phyloP scores from a whole-genome alignment of 805 yeast species.

The Myxozyma geophila region DNA sequence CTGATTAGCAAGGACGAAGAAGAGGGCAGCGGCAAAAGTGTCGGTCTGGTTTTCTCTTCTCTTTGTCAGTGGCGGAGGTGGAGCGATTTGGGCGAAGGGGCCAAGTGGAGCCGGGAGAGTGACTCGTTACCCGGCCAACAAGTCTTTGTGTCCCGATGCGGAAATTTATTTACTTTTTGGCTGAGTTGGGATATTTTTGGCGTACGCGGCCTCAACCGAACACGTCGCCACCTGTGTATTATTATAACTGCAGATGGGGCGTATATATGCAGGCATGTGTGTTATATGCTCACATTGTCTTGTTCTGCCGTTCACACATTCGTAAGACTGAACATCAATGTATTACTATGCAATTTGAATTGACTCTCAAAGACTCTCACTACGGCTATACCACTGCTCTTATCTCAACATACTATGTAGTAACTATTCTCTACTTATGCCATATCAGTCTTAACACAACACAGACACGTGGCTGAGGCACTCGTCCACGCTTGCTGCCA shows the following conservation, averaged over 20 bases:
- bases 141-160: neutral
- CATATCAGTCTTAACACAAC: neutral
- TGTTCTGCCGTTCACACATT: neutral
- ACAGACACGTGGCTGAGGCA: conserved; percentile 3
- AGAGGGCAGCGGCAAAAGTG: neutral
- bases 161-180: neutral
- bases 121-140: conserved; percentile 3
- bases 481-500: neutral
- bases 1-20: neutral
- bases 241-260: too few species aligned
- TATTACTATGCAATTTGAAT: too few species aligned
- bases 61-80: conserved; percentile 5
- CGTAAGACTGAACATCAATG: too few species aligned
- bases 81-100: conserved; percentile 3
- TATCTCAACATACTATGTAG: neutral
- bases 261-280: neutral
- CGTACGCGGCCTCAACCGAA: neutral
- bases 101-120: neutral
- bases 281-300: neutral
- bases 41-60: neutral
- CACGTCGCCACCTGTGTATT: too few species aligned
- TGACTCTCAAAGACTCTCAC: too few species aligned
- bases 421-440: neutral
- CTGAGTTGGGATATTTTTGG: neutral
- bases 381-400: too few species aligned